Evolutionary conservation across 1,139 yeast genomes (phyloP), one percentile per base, ranked within the genome.

Genomic region (Candida frijolesensis): DNA sequence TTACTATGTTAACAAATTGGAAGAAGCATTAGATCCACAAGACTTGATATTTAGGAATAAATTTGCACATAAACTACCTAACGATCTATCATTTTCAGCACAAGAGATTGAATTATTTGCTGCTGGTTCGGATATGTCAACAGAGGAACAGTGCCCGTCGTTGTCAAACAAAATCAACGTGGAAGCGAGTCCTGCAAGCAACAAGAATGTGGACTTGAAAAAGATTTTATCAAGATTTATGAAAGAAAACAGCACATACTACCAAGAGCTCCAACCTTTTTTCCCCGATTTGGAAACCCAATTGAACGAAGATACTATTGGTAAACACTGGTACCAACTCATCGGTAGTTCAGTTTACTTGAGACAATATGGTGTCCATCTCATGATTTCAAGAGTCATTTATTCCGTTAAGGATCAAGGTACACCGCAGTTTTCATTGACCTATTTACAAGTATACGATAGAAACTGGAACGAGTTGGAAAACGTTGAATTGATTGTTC

Each of bases 271-370:
- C 27, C 53, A 66, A 8, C 68, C 67, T 1, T 64, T 61, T 48
- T 64, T 68, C 50, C 60, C 66, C 8, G 64, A 66, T 41, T 57
- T 68, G 44, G 57, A 56, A 41, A 42, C 61, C 7, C 71, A 71
- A 51, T 49, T 73, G 33, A 50, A 66, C 41, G 56, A 61, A 40
- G 62, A 64, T 10, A 66, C 67, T 15, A 64, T 65, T 9, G 69
- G 67, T 19, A 60, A 62, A 44, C 65, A 65, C 51, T 74, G 78
- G 76, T 72, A 60, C 54, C 60, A 71, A 46, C 60, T 74, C 37
- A 72, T 75, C 0, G 79, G 77, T 1, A 65, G 76, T 2, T 67
- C 74, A 0, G 77, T 73, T 2, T 74, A 75, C 74, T 58, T 74
- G 30, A 68, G 71, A 54, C 68, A 73, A 48, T 72, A 71, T 51